Conservation (phyloP, 768 basidiomycete genomes). For the Clitopilus hobsonii region DNA sequence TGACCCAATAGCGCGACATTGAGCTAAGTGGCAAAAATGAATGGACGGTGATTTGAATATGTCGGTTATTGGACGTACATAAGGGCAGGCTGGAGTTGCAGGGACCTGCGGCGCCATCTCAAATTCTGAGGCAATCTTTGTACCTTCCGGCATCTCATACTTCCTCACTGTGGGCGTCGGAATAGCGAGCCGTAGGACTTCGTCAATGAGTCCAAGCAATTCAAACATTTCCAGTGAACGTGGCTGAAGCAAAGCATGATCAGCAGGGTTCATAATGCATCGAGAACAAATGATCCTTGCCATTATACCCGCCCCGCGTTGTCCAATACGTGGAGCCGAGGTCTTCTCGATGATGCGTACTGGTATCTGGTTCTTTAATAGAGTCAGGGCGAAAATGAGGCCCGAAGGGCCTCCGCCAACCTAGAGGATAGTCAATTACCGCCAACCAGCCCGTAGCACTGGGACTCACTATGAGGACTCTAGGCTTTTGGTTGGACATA, state of each 20-base stretch:
- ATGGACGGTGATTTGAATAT: not conserved
- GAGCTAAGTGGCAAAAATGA: conserved; percentile 14
- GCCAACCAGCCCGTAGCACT: too few species aligned
- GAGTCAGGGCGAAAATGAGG: conserved; percentile 35
- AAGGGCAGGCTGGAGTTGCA: conserved; percentile 29
- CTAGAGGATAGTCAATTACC: too few species aligned
- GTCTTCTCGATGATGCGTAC: conserved; percentile 51
- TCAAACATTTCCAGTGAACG: conserved; percentile 41
- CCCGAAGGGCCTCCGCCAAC: conserved; percentile 46
- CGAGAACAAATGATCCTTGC: conserved; percentile 11
- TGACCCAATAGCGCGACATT: conserved; percentile 30
- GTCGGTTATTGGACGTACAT: conserved; percentile 17
- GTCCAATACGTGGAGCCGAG: conserved; percentile 25
- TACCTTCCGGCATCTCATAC: conserved; percentile 29
- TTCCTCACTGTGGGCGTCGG: conserved; percentile 21
- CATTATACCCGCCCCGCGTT: conserved; percentile 35
- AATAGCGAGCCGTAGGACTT: conserved; percentile 28
- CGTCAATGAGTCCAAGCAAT: conserved; percentile 30
- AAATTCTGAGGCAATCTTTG: conserved; percentile 21
- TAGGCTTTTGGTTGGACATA: conserved; percentile 6
- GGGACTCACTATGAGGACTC: conserved; percentile 20
- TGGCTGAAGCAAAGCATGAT: conserved; percentile 23
- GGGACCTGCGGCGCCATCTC: conserved; percentile 24
- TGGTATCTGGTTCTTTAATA: conserved; percentile 39
- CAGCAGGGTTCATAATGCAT: not conserved